Conservation (phyloP, 2,329 filamentous ascomycete species). For the Xylaria sp. region DNA sequence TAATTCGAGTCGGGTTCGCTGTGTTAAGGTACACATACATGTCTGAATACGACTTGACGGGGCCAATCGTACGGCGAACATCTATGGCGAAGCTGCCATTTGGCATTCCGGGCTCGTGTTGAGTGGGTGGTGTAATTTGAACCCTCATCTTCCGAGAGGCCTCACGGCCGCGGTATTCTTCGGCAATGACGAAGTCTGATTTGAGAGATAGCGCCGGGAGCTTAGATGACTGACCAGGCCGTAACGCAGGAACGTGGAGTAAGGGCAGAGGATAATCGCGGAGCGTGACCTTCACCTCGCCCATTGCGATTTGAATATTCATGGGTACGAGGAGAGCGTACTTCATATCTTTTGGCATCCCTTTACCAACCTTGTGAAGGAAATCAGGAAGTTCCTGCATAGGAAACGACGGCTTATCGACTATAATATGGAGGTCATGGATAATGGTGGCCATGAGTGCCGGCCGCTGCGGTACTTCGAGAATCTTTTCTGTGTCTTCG, state of each 20-base stretch:
- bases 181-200: constrained; percentile 91
- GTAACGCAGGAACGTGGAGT: constrained; percentile 80
- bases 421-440: constrained; percentile 73
- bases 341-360: constrained; percentile 85
- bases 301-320: constrained; percentile 83
- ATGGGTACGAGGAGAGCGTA: constrained; percentile 88
- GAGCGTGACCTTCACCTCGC: constrained; percentile 78
- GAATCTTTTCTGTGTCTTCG: constrained; percentile 76
- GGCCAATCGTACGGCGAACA: constrained; percentile 83
- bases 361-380: constrained; percentile 86
- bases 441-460: constrained; percentile 75
- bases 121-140: constrained; percentile 71
- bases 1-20: constrained; percentile 82
- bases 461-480: constrained; percentile 79
- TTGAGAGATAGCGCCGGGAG: constrained; percentile 77
- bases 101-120: constrained; percentile 49
- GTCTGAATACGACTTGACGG: constrained; percentile 94
- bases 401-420: constrained; percentile 93
- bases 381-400: constrained; percentile 76
- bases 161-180: constrained; percentile 78
- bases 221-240: constrained; percentile 70
- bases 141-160: constrained; percentile 77
- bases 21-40: constrained; percentile 92
- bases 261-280: constrained; percentile 92
- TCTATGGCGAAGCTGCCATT: constrained; percentile 73